Conservation (phyloP, 1,284 basidiomycete species). For the Wolfiporia cocos region DNA sequence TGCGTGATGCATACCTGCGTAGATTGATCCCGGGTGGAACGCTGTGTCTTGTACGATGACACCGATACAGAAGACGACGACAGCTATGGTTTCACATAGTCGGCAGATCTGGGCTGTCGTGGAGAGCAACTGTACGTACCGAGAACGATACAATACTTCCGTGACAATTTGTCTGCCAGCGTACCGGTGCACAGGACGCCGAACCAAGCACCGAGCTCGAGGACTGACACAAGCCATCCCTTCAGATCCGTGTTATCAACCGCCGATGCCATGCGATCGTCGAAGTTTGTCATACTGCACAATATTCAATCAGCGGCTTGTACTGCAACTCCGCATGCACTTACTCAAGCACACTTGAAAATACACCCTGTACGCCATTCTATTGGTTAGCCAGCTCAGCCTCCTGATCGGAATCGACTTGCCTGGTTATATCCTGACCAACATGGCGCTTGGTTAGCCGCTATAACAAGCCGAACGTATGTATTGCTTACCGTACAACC, state of each 20-base stretch:
- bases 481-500: constrained; percentile 41
- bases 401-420: constrained; percentile 10
- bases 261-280: constrained; percentile 46
- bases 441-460: not conserved
- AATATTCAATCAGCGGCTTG: constrained; percentile 4
- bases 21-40: constrained; percentile 51
- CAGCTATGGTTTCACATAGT: constrained; percentile 46
- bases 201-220: constrained; percentile 69
- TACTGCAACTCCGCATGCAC: constrained; percentile 11
- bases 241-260: constrained; percentile 45
- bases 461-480: not conserved
- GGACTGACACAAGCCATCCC: constrained; percentile 66
- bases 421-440: constrained; percentile 58
- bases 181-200: constrained; percentile 66
- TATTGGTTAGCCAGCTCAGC: too few relatives aligned
- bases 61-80: constrained; percentile 60
- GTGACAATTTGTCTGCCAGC: constrained; percentile 64
- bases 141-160: constrained; percentile 65
- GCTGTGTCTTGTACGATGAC: constrained; percentile 64
- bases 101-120: not conserved
- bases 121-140: constrained; percentile 31
- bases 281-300: constrained; percentile 51
- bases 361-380: constrained; percentile 47
- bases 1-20: constrained; percentile 39
- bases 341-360: constrained; percentile 60